Evolutionary conservation across 495 filamentous ascomycete genomes (phyloP), one percentile per base, ranked within the genome.

Genomic region (Hapsidospora chrysogenum): DNA sequence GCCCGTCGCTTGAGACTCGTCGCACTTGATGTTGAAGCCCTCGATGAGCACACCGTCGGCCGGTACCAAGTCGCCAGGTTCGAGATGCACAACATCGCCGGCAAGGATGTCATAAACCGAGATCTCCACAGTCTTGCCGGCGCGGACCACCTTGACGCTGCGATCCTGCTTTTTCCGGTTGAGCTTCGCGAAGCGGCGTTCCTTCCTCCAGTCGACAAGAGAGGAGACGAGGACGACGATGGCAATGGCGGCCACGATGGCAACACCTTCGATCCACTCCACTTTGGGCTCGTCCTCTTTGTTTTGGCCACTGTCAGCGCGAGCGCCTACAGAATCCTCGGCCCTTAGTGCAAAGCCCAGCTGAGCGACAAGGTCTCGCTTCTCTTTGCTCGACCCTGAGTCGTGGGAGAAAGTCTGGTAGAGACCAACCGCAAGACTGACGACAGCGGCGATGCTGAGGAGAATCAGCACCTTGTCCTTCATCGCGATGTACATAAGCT

Each of bases 391-490:
- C n/a, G n/a, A n/a, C n/a, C n/a, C n/a, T n/a, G n/a, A n/a, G n/a
- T n/a, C n/a, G n/a, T n/a, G n/a, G 17, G 61, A 60, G 40, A 71
- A 60, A 4, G 61, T 64, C 52, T 83, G 74, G 46, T 85, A 85
- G 3, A 85, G 62, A 14, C 80, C 80, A 32, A 85, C 56, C 22
- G 69, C 76, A 33, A 85, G 61, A 3, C 77, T 83, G 14, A 85
- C 60, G 21, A 81, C 52, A 8, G 78, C 80, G n/a, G 80, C 80
- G 22, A 69, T 61, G 9, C 77, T 80, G 34, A 85, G 58, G 13
- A 84, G 56, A 13, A 87, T 78, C 35, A 92, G 61, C 15, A 92
- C 79, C 41, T 83, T 83, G 56, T 92, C 83, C 46, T 87, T 83
- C 50, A 84, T 85, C 7, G 81, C 82, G 47, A 78, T 75, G 82